Evolutionary conservation across 176 grass and related monocot species (phyloP).

Genomic region (Oryza rufipogon): DNA sequence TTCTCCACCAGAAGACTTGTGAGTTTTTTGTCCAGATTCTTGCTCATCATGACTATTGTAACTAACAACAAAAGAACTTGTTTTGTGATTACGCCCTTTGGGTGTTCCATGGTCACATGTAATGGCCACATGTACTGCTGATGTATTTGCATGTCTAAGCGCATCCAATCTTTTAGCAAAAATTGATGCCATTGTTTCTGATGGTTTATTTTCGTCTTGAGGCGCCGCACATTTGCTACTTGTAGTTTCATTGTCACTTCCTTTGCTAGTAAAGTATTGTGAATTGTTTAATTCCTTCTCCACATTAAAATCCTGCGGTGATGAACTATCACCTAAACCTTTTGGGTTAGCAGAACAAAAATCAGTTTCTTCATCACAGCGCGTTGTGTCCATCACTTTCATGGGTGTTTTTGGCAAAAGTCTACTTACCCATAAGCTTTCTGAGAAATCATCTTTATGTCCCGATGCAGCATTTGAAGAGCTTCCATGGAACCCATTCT

Average conservation of each 20-base stretch:
- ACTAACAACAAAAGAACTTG: slow-evolving; percentile 33
- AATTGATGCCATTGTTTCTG: slow-evolving; percentile 70
- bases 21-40: slow-evolving; percentile 15
- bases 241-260: slow-evolving; percentile 49
- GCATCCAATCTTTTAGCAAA: slow-evolving; percentile 83
- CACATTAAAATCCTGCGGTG: slow-evolving; percentile 25
- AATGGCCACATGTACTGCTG: slow-evolving; percentile 38
- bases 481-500: slow-evolving; percentile 35
- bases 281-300: slow-evolving; percentile 42
- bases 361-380: slow-evolving; percentile 50
- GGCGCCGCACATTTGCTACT: slow-evolving; percentile 62
- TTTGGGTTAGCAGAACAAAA: slow-evolving; percentile 44
- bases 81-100: slow-evolving; percentile 34
- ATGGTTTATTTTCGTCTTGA: slow-evolving; percentile 57
- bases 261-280: slow-evolving; percentile 39
- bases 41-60: slow-evolving; percentile 38
- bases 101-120: slow-evolving; percentile 37
- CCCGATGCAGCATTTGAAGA: slow-evolving; percentile 38
- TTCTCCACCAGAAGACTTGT: slow-evolving; percentile 49
- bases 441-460: slow-evolving; percentile 39
- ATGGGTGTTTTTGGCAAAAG: slow-evolving; percentile 68
- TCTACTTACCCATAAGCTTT: slow-evolving; percentile 82
- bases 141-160: slow-evolving; percentile 62
- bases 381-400: slow-evolving; percentile 44
- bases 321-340: slow-evolving; percentile 34